phyloP scores from a whole-genome alignment of 352 stramenopile genomes.

The Phytophthora chlamydospora region DNA sequence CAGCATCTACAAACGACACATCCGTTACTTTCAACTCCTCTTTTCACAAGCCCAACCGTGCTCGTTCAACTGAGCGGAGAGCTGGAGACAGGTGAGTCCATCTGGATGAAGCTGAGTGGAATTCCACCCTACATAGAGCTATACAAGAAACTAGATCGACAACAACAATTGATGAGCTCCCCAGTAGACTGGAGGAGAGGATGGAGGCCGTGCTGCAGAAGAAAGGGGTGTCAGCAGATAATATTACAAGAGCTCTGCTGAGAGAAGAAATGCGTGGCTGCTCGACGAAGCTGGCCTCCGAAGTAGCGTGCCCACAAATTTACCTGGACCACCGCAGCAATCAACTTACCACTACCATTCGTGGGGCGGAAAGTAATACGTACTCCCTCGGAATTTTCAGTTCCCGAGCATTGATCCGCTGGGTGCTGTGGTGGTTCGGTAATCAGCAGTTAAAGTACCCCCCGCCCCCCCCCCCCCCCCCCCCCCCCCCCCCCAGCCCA shows the following conservation, averaged over 20 bases:
- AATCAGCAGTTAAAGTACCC: not conserved
- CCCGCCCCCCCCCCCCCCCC: no score
- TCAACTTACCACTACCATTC: no score
- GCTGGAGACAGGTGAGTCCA: not conserved
- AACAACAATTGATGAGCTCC: not conserved
- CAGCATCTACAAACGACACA: not conserved
- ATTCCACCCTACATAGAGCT: conserved; percentile 9
- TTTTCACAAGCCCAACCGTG: not conserved
- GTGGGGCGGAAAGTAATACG: conserved; percentile 3
- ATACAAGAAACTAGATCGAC: not conserved
- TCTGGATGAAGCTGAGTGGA: conserved; percentile 2
- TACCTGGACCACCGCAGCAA: not conserved
- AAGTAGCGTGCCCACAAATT: not conserved
- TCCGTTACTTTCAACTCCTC: not conserved
- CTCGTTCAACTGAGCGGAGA: not conserved
- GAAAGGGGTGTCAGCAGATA: not conserved
- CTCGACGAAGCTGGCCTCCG: conserved; percentile 4
- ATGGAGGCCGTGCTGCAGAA: conserved; percentile 5
- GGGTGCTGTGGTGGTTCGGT: conserved; percentile 7
- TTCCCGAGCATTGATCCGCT: conserved; percentile 10
- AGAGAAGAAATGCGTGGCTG: not conserved
- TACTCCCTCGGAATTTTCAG: conserved; percentile 3
- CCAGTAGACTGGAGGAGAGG: not conserved
- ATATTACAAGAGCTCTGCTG: conserved; percentile 5
- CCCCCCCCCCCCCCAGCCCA: no score